Conservation (phyloP, 176 grass and related monocot genomes). For the Ampelocalamus luodianensis region DNA sequence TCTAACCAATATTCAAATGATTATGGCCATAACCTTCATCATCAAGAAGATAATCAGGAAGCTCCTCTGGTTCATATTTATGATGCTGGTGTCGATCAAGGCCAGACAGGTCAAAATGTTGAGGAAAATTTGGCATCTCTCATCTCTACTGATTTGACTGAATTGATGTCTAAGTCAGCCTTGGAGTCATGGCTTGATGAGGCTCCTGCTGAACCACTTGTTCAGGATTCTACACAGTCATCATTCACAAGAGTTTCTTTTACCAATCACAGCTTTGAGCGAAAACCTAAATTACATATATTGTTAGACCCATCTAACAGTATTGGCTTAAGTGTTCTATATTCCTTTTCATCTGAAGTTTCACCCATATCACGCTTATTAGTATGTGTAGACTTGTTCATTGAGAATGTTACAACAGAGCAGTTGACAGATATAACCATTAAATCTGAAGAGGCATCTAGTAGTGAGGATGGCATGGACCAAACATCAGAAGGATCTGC, state of each 20-base stretch:
- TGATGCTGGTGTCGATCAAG: conserved; percentile 56
- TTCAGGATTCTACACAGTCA: conserved; percentile 44
- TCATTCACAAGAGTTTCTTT: conserved; percentile 79
- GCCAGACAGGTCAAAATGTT: conserved; percentile 52
- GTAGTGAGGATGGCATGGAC: conserved; percentile 41
- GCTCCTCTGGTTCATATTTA: conserved; percentile 59
- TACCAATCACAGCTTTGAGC: conserved; percentile 68
- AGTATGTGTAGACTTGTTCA: conserved; percentile 70
- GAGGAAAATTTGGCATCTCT: conserved; percentile 66
- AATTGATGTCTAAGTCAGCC: conserved; percentile 83
- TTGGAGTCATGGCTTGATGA: conserved; percentile 94
- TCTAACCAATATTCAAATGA: conserved; percentile 45
- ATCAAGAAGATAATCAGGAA: conserved; percentile 55
- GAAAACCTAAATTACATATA: conserved; percentile 67
- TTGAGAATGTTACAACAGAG: conserved; percentile 71
- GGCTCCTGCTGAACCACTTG: conserved; percentile 52
- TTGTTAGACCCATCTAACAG: conserved; percentile 70
- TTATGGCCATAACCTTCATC: conserved; percentile 31
- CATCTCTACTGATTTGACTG: conserved; percentile 82
- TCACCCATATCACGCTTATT: conserved; percentile 62
- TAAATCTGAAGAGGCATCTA: conserved; percentile 72
- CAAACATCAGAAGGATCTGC: conserved; percentile 59
- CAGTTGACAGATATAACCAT: conserved; percentile 68
- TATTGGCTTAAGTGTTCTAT: conserved; percentile 77
- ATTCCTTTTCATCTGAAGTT: conserved; percentile 81